A percentile compares a stretch with the other conserved stretches of the same genome.
Evolutionary conservation across 23 red algal genomes (phyloP).

Genomic region (Chondrus crispus): DNA sequence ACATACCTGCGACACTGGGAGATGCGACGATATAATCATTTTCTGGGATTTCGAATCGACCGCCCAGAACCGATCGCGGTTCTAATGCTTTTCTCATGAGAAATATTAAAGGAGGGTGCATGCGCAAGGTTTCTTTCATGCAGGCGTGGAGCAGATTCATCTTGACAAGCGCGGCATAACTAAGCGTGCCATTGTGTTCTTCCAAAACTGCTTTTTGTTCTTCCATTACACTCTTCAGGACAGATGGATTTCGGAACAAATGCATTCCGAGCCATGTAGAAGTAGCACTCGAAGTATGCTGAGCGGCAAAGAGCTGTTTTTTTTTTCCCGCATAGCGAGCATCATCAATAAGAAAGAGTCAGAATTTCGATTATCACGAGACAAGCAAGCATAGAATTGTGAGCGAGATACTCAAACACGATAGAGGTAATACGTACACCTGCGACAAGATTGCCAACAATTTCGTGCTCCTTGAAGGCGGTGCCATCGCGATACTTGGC

Average conservation of each 20-base stretch:
- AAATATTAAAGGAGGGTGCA: constrained; percentile 99
- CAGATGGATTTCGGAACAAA: constrained; percentile 44
- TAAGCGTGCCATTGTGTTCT: constrained; percentile 21
- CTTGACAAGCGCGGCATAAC: constrained; percentile 71
- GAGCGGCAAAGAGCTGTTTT: constrained; percentile 92
- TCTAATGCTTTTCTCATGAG: constrained; percentile 89
- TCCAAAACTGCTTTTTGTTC: constrained; percentile 72
- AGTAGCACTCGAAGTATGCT: constrained; percentile 95
- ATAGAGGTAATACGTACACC: constrained; percentile 37
- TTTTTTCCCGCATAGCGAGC: no score
- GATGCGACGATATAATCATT: constrained; percentile 84
- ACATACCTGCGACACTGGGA: constrained; percentile 73
- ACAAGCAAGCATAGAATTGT: no score
- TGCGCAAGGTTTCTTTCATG: constrained; percentile 97
- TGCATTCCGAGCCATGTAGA: constrained; percentile 90
- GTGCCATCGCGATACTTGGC: constrained; percentile 79
- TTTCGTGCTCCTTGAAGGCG: constrained; percentile 67
- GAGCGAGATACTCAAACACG: no score
- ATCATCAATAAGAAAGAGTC: no score
- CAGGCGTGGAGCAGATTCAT: constrained; percentile 88
- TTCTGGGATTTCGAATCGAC: constrained; percentile 68
- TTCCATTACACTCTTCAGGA: constrained; percentile 51
- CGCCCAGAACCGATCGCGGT: constrained; percentile 55
- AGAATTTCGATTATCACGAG: no score
- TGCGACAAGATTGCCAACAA: constrained; percentile 75